phyloP scores from a whole-genome alignment of 495 filamentous ascomycete genomes.

The Aspergillus heteromorphus region DNA sequence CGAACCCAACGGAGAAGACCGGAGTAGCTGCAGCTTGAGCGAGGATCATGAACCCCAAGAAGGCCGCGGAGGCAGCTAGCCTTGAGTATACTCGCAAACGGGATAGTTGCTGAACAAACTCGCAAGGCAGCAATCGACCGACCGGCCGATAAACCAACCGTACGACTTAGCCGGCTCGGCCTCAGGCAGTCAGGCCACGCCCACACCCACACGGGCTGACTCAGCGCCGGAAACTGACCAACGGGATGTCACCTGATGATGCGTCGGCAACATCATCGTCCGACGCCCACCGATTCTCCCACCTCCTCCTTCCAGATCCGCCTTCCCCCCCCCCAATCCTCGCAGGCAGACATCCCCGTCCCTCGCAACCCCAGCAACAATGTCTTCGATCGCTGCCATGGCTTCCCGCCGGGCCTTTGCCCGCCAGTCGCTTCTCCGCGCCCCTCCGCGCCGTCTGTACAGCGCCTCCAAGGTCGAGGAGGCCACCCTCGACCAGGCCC shows the following conservation, averaged over 20 bases:
- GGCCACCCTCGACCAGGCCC: constrained; percentile 55
- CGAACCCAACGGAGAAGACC: background rate
- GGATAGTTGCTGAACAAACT: too few relatives aligned
- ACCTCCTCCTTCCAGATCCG: constrained; percentile 14
- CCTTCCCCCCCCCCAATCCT: constrained; percentile 15
- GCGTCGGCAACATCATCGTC: constrained; percentile 37
- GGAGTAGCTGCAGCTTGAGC: background rate
- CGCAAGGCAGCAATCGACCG: background rate
- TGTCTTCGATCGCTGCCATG: constrained; percentile 51
- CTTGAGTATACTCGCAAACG: too few relatives aligned
- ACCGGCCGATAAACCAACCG: background rate
- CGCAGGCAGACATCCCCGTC: constrained; percentile 9
- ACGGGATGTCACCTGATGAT: constrained; percentile 33
- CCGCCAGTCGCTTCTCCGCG: constrained; percentile 40
- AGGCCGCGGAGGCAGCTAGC: background rate
- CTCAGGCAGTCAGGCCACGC: background rate
- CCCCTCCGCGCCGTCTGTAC: constrained; percentile 37
- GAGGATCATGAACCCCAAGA: background rate
- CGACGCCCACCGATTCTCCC: constrained; percentile 28
- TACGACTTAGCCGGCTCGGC: background rate
- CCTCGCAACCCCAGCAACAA: constrained; percentile 28
- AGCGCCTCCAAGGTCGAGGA: constrained; percentile 41
- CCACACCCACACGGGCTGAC: constrained; percentile 12
- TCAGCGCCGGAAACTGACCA: constrained; percentile 19
- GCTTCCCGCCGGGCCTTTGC: constrained; percentile 46